Percentiles rank a stretch among this genome's conserved stretches.
These are phyloP conservation scores for Penicillium rolfsii DNA, from an alignment of 2,329 filamentous ascomycete species.

Conservation along the genomic window DNA sequence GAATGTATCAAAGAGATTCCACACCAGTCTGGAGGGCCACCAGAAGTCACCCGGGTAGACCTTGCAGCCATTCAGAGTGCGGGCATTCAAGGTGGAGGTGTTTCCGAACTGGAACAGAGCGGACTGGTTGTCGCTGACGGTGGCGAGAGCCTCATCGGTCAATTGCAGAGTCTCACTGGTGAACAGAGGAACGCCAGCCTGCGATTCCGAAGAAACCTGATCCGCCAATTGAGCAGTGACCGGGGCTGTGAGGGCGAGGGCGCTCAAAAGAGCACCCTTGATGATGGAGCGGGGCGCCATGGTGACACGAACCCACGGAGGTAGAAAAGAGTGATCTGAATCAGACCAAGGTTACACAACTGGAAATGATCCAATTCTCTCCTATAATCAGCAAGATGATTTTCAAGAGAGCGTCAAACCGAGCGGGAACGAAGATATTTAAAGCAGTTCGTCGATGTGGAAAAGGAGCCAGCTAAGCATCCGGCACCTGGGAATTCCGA, in stretches of 20 bases:
- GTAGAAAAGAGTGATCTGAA: background rate
- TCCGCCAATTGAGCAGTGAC: conserved; percentile 18
- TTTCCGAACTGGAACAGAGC: conserved; percentile 31
- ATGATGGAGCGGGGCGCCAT: conserved; percentile 16
- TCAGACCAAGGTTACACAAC: background rate
- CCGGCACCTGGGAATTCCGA: background rate
- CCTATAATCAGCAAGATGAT: conserved; percentile 9
- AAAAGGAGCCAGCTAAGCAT: conserved; percentile 5
- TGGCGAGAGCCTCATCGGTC: conserved; percentile 27
- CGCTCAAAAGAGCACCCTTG: conserved; percentile 14
- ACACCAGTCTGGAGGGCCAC: conserved; percentile 30
- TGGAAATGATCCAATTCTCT: background rate
- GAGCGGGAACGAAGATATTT: conserved; percentile 6
- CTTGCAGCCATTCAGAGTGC: conserved; percentile 25
- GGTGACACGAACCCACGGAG: background rate
- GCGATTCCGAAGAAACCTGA: conserved; percentile 17
- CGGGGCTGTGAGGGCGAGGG: conserved; percentile 19
- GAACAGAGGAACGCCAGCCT: conserved; percentile 29
- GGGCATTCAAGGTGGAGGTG: conserved; percentile 7
- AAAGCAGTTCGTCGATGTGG: background rate
- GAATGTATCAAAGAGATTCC: conserved; percentile 30
- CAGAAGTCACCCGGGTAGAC: conserved; percentile 30
- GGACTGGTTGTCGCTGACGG: conserved; percentile 18
- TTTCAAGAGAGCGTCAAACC: conserved; percentile 1
- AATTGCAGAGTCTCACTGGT: conserved; percentile 33